Evolutionary conservation across 2,329 filamentous ascomycete genomes (phyloP), one percentile per base, ranked within the genome.

Genomic region (Neurospora sp.): DNA sequence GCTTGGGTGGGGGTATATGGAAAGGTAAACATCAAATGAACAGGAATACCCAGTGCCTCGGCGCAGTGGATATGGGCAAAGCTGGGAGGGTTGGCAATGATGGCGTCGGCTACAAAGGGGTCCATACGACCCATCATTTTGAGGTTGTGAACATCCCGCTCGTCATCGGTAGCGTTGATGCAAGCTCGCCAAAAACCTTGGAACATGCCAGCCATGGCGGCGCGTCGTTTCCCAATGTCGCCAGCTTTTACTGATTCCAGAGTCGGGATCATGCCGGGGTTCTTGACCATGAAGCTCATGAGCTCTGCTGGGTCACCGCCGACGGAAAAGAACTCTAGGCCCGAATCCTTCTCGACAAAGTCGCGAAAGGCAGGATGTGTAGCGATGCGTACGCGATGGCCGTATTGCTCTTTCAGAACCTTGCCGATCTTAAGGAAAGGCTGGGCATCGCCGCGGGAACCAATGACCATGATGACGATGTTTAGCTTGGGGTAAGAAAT

Each of bases 251-350:
- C 86, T 0, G 90, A 90, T 72, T 92, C 87, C 33, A 94, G 81
- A 1, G 86, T 90, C 0, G 92, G 92, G 2, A 96, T 91, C 78
- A 95, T 83, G 4, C 91, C 91, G 0, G 88, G 91, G 75, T 95
- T 93, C 80, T 93, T 93, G 40, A 94, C 91, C 92, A 96, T 95
- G 78, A 93, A 95, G 0, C 91, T 89, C 92, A 95, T 95, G 1
- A 96, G 82, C 78, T 94, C 91, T 0, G 89, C 88, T 1, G 92
- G 92, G 74, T 95, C 89, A 1, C 92, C 92, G 1, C 92, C 92
- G 1, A 94, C 87, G 1, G 87, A 90, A 79, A 94, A 95, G 80
- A 95, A 95, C 74, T 95, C 92, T 0, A 95, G 83, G 0, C 88
- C 90, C 0, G 84, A 88, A 72, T 93, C 90, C 67, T 89, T 85